phyloP scores from a whole-genome alignment of 192 early-diverging fungal genomes.

The Coemansia sp. region DNA sequence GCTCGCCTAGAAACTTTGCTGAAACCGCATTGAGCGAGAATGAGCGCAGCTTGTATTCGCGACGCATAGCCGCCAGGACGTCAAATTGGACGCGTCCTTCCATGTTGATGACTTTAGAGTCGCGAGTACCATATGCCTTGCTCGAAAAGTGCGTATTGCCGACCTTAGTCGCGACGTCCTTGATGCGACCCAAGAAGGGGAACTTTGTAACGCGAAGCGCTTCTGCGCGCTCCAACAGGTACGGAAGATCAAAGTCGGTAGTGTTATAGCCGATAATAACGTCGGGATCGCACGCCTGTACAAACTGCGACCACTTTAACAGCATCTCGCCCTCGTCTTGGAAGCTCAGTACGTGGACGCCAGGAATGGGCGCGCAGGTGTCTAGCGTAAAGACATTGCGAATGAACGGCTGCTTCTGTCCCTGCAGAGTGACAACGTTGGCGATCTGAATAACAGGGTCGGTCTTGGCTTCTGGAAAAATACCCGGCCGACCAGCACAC shows the following conservation, averaged over 20 bases:
- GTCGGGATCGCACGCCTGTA: slow-evolving; percentile 85
- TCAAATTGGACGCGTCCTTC: slow-evolving; percentile 94
- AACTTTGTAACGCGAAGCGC: slow-evolving; percentile 74
- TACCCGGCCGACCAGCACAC: slow-evolving; percentile 92
- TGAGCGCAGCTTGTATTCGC: slow-evolving; percentile 93
- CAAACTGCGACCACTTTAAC: slow-evolving; percentile 82
- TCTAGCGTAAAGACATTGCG: slow-evolving; percentile 94
- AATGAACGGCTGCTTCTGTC: slow-evolving; percentile 85
- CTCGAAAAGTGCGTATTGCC: slow-evolving; percentile 68
- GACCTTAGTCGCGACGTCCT: slow-evolving; percentile 29
- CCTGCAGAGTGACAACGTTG: slow-evolving; percentile 89
- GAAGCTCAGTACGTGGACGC: slow-evolving; percentile 80
- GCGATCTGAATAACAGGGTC: slow-evolving; percentile 99
- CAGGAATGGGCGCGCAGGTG: slow-evolving; percentile 88
- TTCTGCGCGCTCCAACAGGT: slow-evolving; percentile 86
- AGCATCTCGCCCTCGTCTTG: slow-evolving; percentile 78
- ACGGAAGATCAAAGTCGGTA: slow-evolving; percentile 95
- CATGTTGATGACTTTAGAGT: slow-evolving; percentile 83
- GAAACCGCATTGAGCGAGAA: slow-evolving; percentile 96
- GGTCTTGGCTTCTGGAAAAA: slow-evolving; percentile 88
- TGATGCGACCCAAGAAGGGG: slow-evolving; percentile 81
- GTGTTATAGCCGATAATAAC: slow-evolving; percentile 96
- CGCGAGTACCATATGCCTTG: slow-evolving; percentile 91
- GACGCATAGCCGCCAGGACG: slow-evolving; percentile 89
- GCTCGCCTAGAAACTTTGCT: slow-evolving; percentile 92